Conservation (phyloP, 768 basidiomycete genomes). For the Lepiota venenata region DNA sequence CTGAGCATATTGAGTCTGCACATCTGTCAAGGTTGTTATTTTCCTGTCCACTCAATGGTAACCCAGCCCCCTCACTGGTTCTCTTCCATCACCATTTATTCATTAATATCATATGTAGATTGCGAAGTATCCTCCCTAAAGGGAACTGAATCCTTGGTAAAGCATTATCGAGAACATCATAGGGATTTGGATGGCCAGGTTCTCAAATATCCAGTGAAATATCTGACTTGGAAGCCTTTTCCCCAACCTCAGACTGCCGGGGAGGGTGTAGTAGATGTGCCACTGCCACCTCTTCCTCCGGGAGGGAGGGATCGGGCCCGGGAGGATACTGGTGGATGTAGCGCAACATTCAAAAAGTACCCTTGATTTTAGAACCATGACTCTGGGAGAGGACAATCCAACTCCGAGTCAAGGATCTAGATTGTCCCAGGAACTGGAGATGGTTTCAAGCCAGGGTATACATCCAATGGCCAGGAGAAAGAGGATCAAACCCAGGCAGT, state of each 20-base stretch:
- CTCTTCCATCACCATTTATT: not conserved
- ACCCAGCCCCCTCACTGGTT: not conserved
- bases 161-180: constrained; percentile 2
- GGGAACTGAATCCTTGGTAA: not conserved
- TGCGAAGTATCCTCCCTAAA: not conserved
- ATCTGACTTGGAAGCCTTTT: not conserved
- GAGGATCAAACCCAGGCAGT: constrained; percentile 2
- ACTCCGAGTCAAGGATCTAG: not conserved
- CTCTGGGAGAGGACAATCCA: not conserved
- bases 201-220: not conserved
- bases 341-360: not conserved
- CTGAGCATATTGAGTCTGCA: constrained; percentile 21
- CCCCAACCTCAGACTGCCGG: too few species aligned
- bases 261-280: not conserved
- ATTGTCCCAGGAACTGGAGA: constrained; percentile 1
- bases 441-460: not conserved
- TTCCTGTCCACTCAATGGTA: constrained; percentile 25
- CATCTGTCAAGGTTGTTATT: constrained; percentile 22
- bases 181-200: not conserved
- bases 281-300: not conserved
- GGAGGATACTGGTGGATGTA: not conserved
- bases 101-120: not conserved
- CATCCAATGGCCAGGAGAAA: not conserved
- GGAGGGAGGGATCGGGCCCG: not conserved
- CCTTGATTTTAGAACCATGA: not conserved